Evolutionary conservation across 2,329 filamentous ascomycete species (phyloP).

Genomic region (Leptographium galeiforme): DNA sequence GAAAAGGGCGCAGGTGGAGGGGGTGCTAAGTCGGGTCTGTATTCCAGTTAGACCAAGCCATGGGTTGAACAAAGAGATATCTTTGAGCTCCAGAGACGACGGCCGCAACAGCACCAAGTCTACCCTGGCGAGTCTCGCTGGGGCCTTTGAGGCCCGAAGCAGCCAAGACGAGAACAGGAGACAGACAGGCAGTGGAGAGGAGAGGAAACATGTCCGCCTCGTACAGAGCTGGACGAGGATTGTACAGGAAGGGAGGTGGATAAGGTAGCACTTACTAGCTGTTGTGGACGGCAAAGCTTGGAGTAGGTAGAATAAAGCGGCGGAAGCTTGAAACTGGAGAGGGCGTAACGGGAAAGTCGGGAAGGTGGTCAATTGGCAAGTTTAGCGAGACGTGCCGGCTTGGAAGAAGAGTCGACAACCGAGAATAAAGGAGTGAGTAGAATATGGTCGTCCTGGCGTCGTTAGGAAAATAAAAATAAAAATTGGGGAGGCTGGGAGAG

Average conservation of each 20-base stretch:
- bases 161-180: background rate
- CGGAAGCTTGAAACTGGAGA: background rate
- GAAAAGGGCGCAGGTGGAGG: no score
- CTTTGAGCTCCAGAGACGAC: no score
- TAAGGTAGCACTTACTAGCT: background rate
- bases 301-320: background rate
- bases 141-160: background rate
- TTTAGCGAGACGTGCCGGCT: background rate
- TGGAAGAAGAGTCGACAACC: background rate
- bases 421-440: constrained; percentile 1
- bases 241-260: background rate
- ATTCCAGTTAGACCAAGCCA: no score
- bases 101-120: no score
- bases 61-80: no score
- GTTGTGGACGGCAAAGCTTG: background rate
- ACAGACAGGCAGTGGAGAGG: background rate
- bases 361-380: background rate
- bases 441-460: constrained; percentile 8
- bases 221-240: background rate
- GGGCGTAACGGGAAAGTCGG: background rate
- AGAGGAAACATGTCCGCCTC: background rate
- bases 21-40: no score
- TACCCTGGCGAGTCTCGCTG: background rate
- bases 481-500: constrained; percentile 13
- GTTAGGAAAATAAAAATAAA: constrained; percentile 5